Evolutionary conservation across 2,329 filamentous ascomycete species (phyloP), one percentile per base, ranked within the genome.

Genomic region (Chaetothyriales sp.): DNA sequence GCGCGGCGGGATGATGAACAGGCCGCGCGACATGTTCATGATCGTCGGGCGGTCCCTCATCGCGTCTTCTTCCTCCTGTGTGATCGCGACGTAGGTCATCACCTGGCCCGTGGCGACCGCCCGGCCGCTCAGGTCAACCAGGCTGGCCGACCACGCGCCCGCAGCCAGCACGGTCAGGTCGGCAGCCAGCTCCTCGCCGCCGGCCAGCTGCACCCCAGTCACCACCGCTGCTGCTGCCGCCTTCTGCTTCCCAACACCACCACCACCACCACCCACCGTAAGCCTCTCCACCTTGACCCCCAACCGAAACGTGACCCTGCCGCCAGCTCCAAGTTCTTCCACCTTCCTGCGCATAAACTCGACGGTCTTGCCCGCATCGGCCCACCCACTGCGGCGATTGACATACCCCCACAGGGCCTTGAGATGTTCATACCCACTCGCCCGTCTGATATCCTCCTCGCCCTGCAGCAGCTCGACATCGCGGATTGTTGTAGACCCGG

Each of bases 21-120:
- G 72, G 2, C 76, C 74, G 1, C 65, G 69, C 4, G 65, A 65
- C 53, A 73, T 67, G 59, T 72, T 73, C 48, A 73, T 61, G 48
- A 72, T 61, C 4, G 87, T 83, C 0, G 89, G 89, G 61, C 81
- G 79, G 32, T 77, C 68, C 43, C 71, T 71, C 9, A 95, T 71
- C 3, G 66, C 65, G 15, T 71, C 70, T 66, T 89, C 80, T 66
- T 95, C 89, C 4, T 77, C 75, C 15, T 78, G 70, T 0, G 80
- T 83, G 59, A 96, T 75, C 56, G 79, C 73, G 57, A 95, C 70
- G 68, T 93, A 95, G 10, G 77, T 83, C 22, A 96, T 64, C 0
- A 79, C 77, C 61, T 96, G 90, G 12, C 86, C 90, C 0, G 87
- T 94, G 2, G 89, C 84, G 56, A 83, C 77, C 42, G 81, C 81